Evolutionary conservation across 2,329 filamentous ascomycete genomes (phyloP).

Genomic region (Diaporthe vaccinii): DNA sequence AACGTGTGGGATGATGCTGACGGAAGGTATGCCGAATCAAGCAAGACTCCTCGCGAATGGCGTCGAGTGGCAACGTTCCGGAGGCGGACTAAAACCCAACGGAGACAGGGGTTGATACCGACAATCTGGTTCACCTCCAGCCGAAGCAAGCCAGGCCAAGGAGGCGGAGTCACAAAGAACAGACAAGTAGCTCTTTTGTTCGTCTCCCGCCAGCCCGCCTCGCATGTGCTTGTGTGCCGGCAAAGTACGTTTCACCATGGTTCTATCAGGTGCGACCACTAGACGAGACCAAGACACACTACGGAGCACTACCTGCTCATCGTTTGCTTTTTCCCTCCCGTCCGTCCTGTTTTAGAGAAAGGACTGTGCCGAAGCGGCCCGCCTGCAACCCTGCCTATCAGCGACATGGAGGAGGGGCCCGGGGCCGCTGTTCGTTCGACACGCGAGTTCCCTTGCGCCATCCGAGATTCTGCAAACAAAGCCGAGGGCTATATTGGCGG

Average conservation of each 20-base stretch:
- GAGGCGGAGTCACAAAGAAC: slow-evolving; percentile 28
- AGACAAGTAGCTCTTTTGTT: slow-evolving; percentile 20
- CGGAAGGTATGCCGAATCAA: slow-evolving; percentile 18
- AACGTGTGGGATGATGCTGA: slow-evolving; percentile 22
- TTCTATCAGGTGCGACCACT: slow-evolving; percentile 28
- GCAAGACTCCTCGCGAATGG: slow-evolving; percentile 29
- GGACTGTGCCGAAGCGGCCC: slow-evolving; percentile 39
- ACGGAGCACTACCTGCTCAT: slow-evolving; percentile 19
- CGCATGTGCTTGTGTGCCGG: slow-evolving; percentile 22
- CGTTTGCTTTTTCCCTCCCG: slow-evolving; percentile 29
- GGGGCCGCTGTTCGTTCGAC: slow-evolving; percentile 18
- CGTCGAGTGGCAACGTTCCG: slow-evolving; percentile 30
- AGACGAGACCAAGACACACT: slow-evolving; percentile 30
- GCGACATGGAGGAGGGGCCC: slow-evolving; percentile 22
- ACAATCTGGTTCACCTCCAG: slow-evolving; percentile 30
- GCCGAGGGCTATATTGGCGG: slow-evolving; percentile 25
- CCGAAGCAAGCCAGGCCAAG: slow-evolving; percentile 29
- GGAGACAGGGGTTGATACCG: slow-evolving; percentile 30
- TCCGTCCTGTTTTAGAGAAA: slow-evolving; percentile 34
- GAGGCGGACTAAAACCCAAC: slow-evolving; percentile 15
- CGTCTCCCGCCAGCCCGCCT: slow-evolving; percentile 13
- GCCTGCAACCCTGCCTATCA: slow-evolving; percentile 32
- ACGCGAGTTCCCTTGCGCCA: slow-evolving; percentile 23
- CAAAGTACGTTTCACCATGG: slow-evolving; percentile 20
- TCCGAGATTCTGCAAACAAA: slow-evolving; percentile 30